Conservation (phyloP, 768 basidiomycete species). For the Pleurotus tuoliensis region DNA sequence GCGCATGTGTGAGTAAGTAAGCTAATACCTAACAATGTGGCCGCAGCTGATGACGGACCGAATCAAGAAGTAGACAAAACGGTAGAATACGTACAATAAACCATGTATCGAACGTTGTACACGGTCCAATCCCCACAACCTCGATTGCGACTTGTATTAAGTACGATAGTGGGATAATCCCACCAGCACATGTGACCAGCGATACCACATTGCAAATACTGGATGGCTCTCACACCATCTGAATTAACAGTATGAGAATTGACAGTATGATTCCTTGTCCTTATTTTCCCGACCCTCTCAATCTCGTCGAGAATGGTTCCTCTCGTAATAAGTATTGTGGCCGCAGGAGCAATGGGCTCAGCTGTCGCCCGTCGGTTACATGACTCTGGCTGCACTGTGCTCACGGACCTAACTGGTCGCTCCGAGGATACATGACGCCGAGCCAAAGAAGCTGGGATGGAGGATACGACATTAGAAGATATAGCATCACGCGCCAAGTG, state of each 20-base stretch:
- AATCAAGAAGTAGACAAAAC: too few species aligned
- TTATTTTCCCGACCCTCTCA: background rate
- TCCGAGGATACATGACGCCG: slow-evolving; percentile 45
- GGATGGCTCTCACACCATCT: background rate
- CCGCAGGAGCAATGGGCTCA: slow-evolving; percentile 59
- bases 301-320: background rate
- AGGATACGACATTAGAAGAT: slow-evolving; percentile 24
- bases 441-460: slow-evolving; percentile 49
- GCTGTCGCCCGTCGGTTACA: slow-evolving; percentile 47
- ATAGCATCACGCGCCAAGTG: slow-evolving; percentile 33
- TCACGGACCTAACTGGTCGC: slow-evolving; percentile 52
- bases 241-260: background rate
- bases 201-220: background rate
- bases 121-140: too few species aligned
- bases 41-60: too few species aligned
- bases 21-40: too few species aligned
- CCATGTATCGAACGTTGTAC: too few species aligned
- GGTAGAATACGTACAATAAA: too few species aligned
- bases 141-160: too few species aligned
- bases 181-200: background rate
- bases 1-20: too few species aligned
- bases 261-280: background rate
- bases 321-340: slow-evolving; percentile 41
- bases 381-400: slow-evolving; percentile 44
- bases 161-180: background rate